Evolutionary conservation across 768 basidiomycete species (phyloP), one percentile per base, ranked within the genome.

Genomic region (Termitomyces heimii): DNA sequence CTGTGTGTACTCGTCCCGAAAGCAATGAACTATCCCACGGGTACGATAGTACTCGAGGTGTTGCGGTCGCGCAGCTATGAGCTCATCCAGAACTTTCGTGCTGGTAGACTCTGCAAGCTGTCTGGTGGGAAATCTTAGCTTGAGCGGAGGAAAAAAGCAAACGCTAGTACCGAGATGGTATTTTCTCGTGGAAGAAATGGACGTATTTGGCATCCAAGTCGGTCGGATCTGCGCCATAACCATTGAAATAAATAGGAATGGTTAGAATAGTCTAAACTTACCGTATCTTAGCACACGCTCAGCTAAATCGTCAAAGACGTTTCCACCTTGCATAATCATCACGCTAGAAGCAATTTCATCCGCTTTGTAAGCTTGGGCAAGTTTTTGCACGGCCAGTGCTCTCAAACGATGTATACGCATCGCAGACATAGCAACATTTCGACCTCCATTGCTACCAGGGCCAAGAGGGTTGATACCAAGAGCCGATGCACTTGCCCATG

Each of bases 291-390:
- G 79, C 9, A 95, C 92, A 14, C 86, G 80, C 67, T 92, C 90
- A 0, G 93, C 93, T n/a, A 95, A 79, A 63, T 95, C 93, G 63
- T 95, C 93, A 65, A 95, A 90, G 3, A 94, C 89, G 60, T 86
- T 92, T 5, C 93, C 92, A 37, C 92, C 92, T 67, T 95, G 93
- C 93, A 95, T 95, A 32, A 95, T 85, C 86, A 94, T 91, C 28
- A 95, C 93, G 65, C 89, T 92, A 0, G 90, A 89, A 1, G 93
- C 93, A 64, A 95, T 91, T 69, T 95, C 93, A 67, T 95, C 93
- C 12, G 83, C 79, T 67, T 85, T 84, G 66, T 95, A 95, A 5
- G 93, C 93, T 24, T 85, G 82, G 0, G 92, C 90, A 40, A 94
- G 75, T 68, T 92, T 92, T 70, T 92, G 88, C 20, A 95, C 90